Percentiles rank a stretch among this genome's conserved stretches.
Conservation (phyloP, 2,329 filamentous ascomycete species). For the Penicillium sp. region DNA sequence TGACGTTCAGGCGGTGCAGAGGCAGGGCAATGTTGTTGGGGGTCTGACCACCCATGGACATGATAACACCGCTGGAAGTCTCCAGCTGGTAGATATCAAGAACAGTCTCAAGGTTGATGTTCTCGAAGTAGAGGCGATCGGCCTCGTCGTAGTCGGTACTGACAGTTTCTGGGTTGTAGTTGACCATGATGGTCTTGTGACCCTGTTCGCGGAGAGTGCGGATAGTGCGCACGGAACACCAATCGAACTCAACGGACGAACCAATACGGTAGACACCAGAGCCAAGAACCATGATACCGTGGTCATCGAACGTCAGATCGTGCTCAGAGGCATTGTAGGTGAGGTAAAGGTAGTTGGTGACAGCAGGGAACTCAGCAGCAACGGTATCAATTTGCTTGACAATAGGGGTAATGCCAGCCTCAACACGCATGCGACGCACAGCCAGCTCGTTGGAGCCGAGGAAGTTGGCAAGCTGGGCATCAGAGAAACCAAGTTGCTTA, state of each 20-base stretch:
- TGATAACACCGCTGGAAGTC: conserved; percentile 77
- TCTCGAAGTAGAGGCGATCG: conserved; percentile 93
- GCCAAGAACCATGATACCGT: conserved; percentile 93
- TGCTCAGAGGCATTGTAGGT: conserved; percentile 91
- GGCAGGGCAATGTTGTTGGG: conserved; percentile 97
- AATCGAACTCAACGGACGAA: conserved; percentile 97
- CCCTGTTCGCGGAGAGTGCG: conserved; percentile 81
- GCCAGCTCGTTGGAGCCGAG: conserved; percentile 93
- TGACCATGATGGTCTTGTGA: conserved; percentile 95
- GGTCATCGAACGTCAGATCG: conserved; percentile 81
- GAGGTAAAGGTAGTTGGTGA: conserved; percentile 93
- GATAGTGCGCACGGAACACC: conserved; percentile 95
- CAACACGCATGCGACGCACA: conserved; percentile 78
- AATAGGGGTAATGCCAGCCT: conserved; percentile 80
- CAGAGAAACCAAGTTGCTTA: conserved; percentile 92
- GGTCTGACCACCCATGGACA: conserved; percentile 95
- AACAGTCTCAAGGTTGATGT: conserved; percentile 85
- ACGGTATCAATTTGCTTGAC: conserved; percentile 99
- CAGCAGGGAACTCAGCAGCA: conserved; percentile 91
- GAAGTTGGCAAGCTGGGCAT: conserved; percentile 90
- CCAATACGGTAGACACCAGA: conserved; percentile 97
- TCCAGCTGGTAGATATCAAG: conserved; percentile 93
- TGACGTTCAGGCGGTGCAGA: conserved; percentile 83
- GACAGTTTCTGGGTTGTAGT: conserved; percentile 89
- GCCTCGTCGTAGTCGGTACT: conserved; percentile 92